Base-by-base conservation (phyloP, 176 grass and related monocot species). In the Oryza brachyantha region DNA sequence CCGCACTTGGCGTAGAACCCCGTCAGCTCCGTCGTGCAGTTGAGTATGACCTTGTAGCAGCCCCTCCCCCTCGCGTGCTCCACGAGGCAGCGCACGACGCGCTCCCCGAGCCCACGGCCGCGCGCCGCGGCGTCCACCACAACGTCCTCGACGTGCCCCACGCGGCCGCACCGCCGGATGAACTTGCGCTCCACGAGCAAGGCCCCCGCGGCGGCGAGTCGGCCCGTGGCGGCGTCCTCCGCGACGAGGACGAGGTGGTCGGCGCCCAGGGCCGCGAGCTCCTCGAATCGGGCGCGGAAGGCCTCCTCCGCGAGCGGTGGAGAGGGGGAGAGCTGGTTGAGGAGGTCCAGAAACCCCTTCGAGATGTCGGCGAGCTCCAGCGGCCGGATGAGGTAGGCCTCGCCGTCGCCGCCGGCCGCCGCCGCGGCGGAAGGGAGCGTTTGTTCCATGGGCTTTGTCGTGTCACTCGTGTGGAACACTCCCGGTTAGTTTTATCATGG, bases 21-120 rank as follows among this genome's bases (percentile, higher is more conserved):
- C 75, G 10, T 90, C 39, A 92, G 83, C 77, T 94, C 92, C 28
- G 37, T 27, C 0, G 87, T 72, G 83, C 96, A 94, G 74, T 94
- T 87, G 9, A 98, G 86, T 29, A 98, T 93, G 61, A 93, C 92
- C 85, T 95, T 98, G 87, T 89, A 94, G 83, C 96, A 98, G 0
- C 88, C 88, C 13, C 70, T 54, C 6, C 28, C 84, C 81, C 42
- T 91, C 41, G 96, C 88, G 86, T 82, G 83, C 16, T 98, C 90
- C 32, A 92, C 78, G 19, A 98, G 90, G 63, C 79, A 78, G 40
- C 74, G 79, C 46, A 98, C 73, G 43, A 93, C 73, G 8, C 83
- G 83, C 77, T 93, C 83, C 26, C 90, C 84, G 52, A 99, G 90
- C 11, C 86, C 69, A 5, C 70, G 66, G 5, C 81, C 83, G 34